These are phyloP conservation scores for Flaveria bidentis DNA, from an alignment of 129 eudicot species.

Conservation along the genomic window DNA sequence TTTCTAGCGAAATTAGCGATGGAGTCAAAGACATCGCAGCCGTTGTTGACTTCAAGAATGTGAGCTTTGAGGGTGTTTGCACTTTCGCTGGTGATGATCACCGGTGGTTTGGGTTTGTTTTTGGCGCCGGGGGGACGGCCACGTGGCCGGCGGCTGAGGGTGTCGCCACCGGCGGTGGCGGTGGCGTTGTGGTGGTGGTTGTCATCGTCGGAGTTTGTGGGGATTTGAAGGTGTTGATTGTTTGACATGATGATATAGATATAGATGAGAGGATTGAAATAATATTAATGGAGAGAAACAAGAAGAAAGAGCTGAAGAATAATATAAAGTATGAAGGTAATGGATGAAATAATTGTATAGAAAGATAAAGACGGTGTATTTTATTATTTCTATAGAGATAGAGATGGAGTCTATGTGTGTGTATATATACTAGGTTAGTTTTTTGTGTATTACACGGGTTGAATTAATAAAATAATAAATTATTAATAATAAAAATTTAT, in stretches of 20 bases:
- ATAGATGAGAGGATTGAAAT: background rate
- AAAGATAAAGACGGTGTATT: background rate
- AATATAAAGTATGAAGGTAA: background rate
- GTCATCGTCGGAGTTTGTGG: background rate
- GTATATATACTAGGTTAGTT: too few relatives aligned
- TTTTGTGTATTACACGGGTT: too few relatives aligned
- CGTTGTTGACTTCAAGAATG: conserved; percentile 54
- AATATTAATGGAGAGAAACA: background rate
- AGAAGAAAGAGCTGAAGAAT: background rate
- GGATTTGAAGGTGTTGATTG: background rate
- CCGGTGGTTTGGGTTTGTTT: conserved; percentile 21
- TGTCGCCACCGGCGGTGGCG: background rate
- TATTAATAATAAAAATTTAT: too few relatives aligned
- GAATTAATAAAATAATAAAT: too few relatives aligned
- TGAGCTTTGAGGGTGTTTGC: conserved; percentile 66
- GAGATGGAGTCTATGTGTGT: background rate
- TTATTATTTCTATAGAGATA: background rate
- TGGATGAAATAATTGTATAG: background rate
- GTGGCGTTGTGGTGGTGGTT: background rate
- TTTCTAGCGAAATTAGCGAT: conserved; percentile 44
- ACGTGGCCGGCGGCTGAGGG: background rate
- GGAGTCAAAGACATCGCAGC: conserved; percentile 59
- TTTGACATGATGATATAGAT: background rate
- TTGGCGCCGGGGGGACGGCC: conserved; percentile 4
- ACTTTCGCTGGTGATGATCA: conserved; percentile 59